Evolutionary conservation across 768 basidiomycete species (phyloP).

Genomic region (Lactarius sp.): DNA sequence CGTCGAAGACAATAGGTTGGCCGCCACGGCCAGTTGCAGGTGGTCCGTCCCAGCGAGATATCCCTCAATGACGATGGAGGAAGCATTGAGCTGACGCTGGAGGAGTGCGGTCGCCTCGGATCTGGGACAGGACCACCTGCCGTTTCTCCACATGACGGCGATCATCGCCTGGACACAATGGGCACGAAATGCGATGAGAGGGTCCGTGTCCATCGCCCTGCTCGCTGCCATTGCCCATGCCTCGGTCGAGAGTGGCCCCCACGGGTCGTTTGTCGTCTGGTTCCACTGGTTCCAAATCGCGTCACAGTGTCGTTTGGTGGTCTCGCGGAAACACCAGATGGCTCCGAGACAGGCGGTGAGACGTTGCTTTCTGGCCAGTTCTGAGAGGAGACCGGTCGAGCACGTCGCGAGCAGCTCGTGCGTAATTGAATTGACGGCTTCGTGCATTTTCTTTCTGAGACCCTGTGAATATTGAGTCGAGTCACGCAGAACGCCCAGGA

Average conservation of each 20-base stretch:
- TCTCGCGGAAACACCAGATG: conserved; percentile 1
- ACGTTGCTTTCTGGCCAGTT: background rate
- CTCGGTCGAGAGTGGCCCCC: background rate
- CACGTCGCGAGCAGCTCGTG: background rate
- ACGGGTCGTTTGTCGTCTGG: background rate
- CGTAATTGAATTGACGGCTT: background rate
- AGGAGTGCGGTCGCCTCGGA: background rate
- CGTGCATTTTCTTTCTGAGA: background rate
- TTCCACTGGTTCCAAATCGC: background rate
- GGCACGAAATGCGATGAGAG: background rate
- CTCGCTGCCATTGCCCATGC: background rate
- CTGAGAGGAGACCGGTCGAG: background rate
- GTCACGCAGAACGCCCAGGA: background rate
- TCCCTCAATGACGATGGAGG: background rate
- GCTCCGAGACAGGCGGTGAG: background rate
- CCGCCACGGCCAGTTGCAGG: background rate
- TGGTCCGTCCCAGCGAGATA: background rate
- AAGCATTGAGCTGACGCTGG: background rate
- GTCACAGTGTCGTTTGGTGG: background rate
- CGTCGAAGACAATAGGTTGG: background rate
- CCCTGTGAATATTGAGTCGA: background rate
- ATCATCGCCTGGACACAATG: background rate
- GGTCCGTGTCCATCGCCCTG: background rate
- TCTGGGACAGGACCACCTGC: background rate
- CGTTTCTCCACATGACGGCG: background rate